A percentile compares a stretch with the other conserved stretches of the same genome.
Evolutionary conservation across 345 rosid genomes (phyloP).

Genomic region (Psidium guajava): DNA sequence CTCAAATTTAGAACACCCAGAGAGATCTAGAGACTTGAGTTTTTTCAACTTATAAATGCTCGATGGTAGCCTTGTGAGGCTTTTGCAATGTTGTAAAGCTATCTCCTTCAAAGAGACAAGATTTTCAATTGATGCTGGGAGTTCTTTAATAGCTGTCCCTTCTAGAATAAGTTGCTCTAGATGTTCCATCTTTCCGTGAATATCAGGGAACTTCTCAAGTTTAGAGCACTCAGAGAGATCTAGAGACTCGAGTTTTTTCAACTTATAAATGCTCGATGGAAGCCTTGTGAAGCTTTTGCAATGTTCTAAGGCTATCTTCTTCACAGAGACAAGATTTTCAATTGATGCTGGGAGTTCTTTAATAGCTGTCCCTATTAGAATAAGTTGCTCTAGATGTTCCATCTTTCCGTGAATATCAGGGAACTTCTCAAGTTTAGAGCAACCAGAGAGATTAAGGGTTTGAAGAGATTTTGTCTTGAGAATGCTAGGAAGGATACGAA

Average conservation of each 20-base stretch:
- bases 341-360: neutral
- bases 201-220: neutral
- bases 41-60: too few species aligned
- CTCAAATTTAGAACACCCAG: fast-evolving
- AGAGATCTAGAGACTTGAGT: fast-evolving
- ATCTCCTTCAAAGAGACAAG: neutral
- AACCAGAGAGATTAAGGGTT: too few species aligned
- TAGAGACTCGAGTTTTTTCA: fast-evolving
- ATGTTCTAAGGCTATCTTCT: too few species aligned
- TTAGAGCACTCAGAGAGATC: fast-evolving
- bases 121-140: neutral
- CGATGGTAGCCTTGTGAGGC: too few species aligned
- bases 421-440: too few species aligned
- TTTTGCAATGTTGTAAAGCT: too few species aligned
- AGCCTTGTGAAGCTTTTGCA: too few species aligned
- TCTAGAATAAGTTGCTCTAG: fast-evolving
- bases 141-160: fast-evolving
- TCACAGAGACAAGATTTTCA: neutral
- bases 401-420: neutral
- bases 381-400: fast-evolving
- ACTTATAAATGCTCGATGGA: too few species aligned
- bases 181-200: neutral
- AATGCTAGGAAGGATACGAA: neutral
- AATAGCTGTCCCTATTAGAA: fast-evolving
- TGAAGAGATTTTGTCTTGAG: neutral